Base-by-base conservation (phyloP, 345 rosid genomes). In the Noccaea caerulescens region DNA sequence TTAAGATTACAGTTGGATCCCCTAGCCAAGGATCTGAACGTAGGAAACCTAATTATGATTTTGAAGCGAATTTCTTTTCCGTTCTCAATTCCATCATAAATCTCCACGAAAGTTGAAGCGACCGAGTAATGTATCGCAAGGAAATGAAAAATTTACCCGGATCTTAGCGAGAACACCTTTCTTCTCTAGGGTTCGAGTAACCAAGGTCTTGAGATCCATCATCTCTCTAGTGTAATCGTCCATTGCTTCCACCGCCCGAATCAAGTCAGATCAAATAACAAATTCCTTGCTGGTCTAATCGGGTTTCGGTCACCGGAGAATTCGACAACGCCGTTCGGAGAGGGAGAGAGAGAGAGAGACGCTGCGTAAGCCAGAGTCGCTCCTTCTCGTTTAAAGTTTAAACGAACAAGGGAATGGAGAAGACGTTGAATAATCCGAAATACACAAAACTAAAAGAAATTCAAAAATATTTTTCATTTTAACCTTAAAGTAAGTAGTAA, bases 141-240 rank as follows among this genome's bases (percentile, higher is more conserved):
- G 42, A 71, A 10, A 32, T 33, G 4, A 7, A 12, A 37, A 7
- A 9, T 2, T 23, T 77, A 95, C 99, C 92, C 99, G 97, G 90
- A 95, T 95, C 95, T 95, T 95, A 47, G 99, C 96, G 58, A 95
- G 91, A 57, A 95, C 96, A 42, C 98, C 99, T 56, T 95, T 95
- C 91, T 90, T 95, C 86, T 95, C 99, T 12, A 95, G 92, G 78
- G 88, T 78, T 78, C 99, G 96, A 55, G 99, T 94, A 70, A 94
- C 99, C 11, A 94, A 91, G 76, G 99, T 95, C 79, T 95, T 95
- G 67, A 95, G 93, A 87, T 95, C 99, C 99, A 95, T 92, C 99
- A 95, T 95, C 72, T 95, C 99, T 82, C 98, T 85, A 5, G 99
- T 88, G 44, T 95, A 95, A 79, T 92, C 99, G 63, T 95, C 99